Evolutionary conservation across 2,329 filamentous ascomycete genomes (phyloP).

Genomic region (Acrodontium crateriforme): DNA sequence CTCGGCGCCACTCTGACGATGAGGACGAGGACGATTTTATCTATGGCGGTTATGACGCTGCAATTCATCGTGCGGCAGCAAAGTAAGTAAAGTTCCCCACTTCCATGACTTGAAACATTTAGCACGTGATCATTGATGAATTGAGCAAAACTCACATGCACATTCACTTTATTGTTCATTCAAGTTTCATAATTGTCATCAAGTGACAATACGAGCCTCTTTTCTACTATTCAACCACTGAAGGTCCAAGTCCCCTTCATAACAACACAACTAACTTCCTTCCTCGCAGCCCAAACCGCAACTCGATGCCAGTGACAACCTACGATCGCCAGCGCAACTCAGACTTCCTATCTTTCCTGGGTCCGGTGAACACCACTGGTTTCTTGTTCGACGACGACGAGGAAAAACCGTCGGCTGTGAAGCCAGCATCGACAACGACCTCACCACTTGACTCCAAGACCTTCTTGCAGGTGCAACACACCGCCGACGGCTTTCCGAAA

Average conservation of each 20-base stretch:
- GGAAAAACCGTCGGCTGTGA: conserved; percentile 31
- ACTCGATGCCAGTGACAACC: conserved; percentile 80
- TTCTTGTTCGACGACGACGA: conserved; percentile 69
- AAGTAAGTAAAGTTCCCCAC: conserved; percentile 52
- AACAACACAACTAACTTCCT: conserved; percentile 15
- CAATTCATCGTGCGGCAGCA: conserved; percentile 58
- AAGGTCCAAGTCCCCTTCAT: too few species aligned
- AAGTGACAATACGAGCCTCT: too few species aligned
- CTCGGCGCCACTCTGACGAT: conserved; percentile 75
- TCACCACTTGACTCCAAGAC: conserved; percentile 53
- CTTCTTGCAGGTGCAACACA: conserved; percentile 56
- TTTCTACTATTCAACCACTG: too few species aligned
- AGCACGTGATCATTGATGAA: background rate
- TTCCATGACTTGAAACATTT: background rate
- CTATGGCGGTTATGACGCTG: conserved; percentile 42
- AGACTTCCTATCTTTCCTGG: conserved; percentile 42
- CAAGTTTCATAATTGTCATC: too few species aligned
- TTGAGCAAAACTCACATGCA: conserved; percentile 2
- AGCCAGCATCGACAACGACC: conserved; percentile 22
- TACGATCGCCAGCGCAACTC: conserved; percentile 53
- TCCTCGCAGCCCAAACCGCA: conserved; percentile 58
- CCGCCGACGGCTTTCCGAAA: conserved; percentile 78
- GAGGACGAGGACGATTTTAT: conserved; percentile 60
- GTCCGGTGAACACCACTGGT: conserved; percentile 71
- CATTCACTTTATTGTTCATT: conserved; percentile 3